These are phyloP conservation scores for Aspergillus tanneri DNA, from an alignment of 2,329 filamentous ascomycete species.

Conservation along the genomic window DNA sequence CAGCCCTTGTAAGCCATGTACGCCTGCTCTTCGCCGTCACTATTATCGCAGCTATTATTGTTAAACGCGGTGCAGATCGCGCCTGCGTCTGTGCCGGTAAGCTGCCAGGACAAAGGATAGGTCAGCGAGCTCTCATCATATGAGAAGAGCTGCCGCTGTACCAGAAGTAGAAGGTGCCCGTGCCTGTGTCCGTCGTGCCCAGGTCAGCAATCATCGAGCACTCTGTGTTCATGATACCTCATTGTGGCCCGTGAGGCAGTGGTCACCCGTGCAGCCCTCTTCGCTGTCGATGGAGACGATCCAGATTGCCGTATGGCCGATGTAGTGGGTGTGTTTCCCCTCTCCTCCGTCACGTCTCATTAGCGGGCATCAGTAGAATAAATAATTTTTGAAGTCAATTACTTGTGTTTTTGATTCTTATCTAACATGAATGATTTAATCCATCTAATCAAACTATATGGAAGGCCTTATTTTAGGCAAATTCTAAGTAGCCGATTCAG, in stretches of 20 bases:
- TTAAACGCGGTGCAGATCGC: not conserved
- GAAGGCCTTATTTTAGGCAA: no score
- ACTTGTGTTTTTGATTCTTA: no score
- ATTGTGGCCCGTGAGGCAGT: not conserved
- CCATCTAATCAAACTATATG: no score
- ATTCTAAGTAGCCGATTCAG: no score
- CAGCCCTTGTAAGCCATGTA: not conserved
- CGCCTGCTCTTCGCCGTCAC: not conserved
- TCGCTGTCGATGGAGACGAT: not conserved
- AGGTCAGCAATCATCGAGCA: not conserved
- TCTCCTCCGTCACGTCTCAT: no score
- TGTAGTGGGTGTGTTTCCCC: no score
- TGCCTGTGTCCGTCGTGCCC: not conserved
- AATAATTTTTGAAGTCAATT: no score
- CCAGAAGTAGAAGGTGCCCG: not conserved
- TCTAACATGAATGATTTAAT: no score
- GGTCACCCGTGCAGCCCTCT: not conserved
- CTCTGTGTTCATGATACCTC: not conserved
- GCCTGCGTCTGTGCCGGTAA: not conserved
- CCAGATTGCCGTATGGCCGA: no score
- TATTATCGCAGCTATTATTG: not conserved
- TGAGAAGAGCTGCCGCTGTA: not conserved
- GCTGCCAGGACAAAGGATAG: not conserved
- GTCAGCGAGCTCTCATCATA: not conserved
- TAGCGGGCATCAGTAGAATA: no score